Evolutionary conservation across 345 rosid species (phyloP).

Genomic region (Leavenworthia alabamica): DNA sequence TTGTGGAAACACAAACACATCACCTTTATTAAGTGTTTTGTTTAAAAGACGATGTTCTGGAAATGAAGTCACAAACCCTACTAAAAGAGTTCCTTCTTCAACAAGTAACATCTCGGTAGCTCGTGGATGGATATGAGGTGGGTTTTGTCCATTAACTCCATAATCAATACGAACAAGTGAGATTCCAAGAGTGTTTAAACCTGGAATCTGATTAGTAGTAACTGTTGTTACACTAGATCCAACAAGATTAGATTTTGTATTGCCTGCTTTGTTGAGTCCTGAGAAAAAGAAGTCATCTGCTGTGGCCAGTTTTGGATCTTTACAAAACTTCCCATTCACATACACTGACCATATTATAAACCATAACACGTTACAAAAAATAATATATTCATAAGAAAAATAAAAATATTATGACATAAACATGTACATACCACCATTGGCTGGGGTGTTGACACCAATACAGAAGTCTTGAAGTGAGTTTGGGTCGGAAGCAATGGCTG

Average conservation of each 20-base stretch:
- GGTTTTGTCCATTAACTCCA: conserved; percentile 1
- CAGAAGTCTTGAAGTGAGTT: conserved; percentile 14
- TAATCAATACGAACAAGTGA: background rate
- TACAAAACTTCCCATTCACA: conserved; percentile 15
- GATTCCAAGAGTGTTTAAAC: conserved; percentile 17
- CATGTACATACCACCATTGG: background rate
- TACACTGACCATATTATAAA: background rate
- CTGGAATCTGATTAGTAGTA: background rate
- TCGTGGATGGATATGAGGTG: conserved; percentile 27
- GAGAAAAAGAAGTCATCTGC: background rate
- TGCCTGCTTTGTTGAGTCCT: background rate
- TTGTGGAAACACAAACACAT: conserved; percentile 15
- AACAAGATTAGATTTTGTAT: background rate
- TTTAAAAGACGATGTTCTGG: background rate
- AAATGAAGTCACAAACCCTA: conserved; percentile 8
- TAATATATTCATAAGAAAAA: too few species aligned
- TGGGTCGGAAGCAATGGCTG: conserved; percentile 6
- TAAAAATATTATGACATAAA: background rate
- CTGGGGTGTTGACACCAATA: background rate
- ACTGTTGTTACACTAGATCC: background rate
- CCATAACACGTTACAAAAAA: too few species aligned
- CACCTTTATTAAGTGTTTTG: background rate
- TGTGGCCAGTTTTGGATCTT: background rate
- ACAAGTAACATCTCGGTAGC: conserved; percentile 13
- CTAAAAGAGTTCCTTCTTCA: background rate